A percentile compares a stretch with the other conserved stretches of the same genome.
phyloP scores from a whole-genome alignment of 2,329 filamentous ascomycete genomes.

The Thyridium curvatum region DNA sequence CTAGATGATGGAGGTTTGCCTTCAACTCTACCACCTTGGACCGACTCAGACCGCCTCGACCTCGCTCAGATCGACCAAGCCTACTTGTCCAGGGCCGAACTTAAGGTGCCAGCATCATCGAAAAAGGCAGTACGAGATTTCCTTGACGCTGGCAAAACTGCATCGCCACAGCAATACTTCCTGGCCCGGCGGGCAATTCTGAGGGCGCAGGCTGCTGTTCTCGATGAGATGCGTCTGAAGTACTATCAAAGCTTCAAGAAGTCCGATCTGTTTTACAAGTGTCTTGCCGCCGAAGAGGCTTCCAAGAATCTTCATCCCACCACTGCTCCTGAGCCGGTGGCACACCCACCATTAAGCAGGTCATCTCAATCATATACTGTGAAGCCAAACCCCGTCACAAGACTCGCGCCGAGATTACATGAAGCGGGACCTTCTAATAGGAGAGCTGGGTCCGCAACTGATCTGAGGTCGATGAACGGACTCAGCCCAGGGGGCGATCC shows the following conservation, averaged over 20 bases:
- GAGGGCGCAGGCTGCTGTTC: slow-evolving; percentile 71
- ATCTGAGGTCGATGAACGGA: slow-evolving; percentile 31
- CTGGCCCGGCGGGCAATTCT: slow-evolving; percentile 76
- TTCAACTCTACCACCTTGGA: slow-evolving; percentile 62
- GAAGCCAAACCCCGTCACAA: slow-evolving; percentile 37
- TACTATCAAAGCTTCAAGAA: slow-evolving; percentile 84
- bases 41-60: slow-evolving; percentile 77
- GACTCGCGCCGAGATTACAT: slow-evolving; percentile 31
- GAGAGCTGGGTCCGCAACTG: slow-evolving; percentile 40
- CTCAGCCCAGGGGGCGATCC: slow-evolving; percentile 33
- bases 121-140: slow-evolving; percentile 70
- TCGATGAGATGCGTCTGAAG: slow-evolving; percentile 76
- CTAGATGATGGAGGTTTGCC: slow-evolving; percentile 62
- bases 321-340: slow-evolving; percentile 1
- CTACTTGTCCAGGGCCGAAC: slow-evolving; percentile 76
- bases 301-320: slow-evolving; percentile 23
- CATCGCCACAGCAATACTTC: slow-evolving; percentile 76
- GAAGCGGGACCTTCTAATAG: slow-evolving; percentile 19
- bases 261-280: slow-evolving; percentile 95
- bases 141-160: slow-evolving; percentile 67
- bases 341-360: slow-evolving; percentile 17
- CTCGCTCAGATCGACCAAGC: slow-evolving; percentile 87
- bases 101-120: slow-evolving; percentile 67
- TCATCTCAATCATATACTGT: slow-evolving; percentile 30
- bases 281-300: slow-evolving; percentile 79